Conservation (phyloP, 2,329 filamentous ascomycete species). For the Cladophialophora chaetospira region DNA sequence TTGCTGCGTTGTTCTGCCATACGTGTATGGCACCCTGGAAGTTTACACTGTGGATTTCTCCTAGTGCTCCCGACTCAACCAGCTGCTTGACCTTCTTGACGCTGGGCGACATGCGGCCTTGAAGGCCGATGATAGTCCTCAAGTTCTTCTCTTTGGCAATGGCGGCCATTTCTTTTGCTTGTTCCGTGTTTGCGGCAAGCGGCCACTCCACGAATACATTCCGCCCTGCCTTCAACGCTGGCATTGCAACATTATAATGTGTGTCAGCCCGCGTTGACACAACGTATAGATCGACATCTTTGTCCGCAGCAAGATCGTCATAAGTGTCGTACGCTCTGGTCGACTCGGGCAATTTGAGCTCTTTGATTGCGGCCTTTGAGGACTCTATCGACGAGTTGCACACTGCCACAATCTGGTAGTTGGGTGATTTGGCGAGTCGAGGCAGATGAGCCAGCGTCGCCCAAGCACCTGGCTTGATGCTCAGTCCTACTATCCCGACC, state of each 20-base stretch:
- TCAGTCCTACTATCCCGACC: constrained; percentile 62
- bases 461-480: constrained; percentile 57
- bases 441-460: constrained; percentile 60
- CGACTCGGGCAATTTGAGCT: constrained; percentile 45
- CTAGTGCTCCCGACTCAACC: constrained; percentile 51
- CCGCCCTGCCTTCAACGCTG: constrained; percentile 57
- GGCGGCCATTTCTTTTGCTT: constrained; percentile 47
- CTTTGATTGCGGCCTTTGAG: constrained; percentile 47
- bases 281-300: constrained; percentile 58
- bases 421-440: constrained; percentile 54
- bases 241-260: constrained; percentile 50
- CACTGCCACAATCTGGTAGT: constrained; percentile 55
- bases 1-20: constrained; percentile 31
- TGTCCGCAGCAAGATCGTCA: constrained; percentile 51
- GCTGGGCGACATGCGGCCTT: constrained; percentile 52
- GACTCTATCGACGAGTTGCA: constrained; percentile 54
- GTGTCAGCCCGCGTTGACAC: constrained; percentile 57
- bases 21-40: constrained; percentile 45
- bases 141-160: constrained; percentile 40
- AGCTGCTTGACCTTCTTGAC: constrained; percentile 50
- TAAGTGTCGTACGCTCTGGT: constrained; percentile 57
- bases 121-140: constrained; percentile 53
- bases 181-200: constrained; percentile 48
- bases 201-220: constrained; percentile 62
- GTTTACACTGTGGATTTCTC: constrained; percentile 57